Percentiles rank a stretch among this genome's conserved stretches.
These are phyloP conservation scores for Singerocomus inundabilis DNA, from an alignment of 1,284 basidiomycete species.

Conservation along the genomic window DNA sequence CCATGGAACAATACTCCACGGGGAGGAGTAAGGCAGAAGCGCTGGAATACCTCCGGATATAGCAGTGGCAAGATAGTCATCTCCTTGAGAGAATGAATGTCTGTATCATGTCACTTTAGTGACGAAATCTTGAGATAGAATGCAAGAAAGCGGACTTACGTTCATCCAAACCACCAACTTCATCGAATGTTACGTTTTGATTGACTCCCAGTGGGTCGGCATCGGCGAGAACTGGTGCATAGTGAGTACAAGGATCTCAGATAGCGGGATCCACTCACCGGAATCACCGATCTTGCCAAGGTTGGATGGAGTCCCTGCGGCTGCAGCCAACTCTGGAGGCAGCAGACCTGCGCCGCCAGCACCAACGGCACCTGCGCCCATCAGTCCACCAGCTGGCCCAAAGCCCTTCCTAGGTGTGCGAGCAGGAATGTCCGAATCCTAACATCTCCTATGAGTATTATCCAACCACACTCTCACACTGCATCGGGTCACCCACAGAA, in stretches of 20 bases:
- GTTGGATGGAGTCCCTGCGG: slow-evolving; percentile 73
- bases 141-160: slow-evolving; percentile 53
- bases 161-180: slow-evolving; percentile 95
- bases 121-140: background rate
- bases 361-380: slow-evolving; percentile 50
- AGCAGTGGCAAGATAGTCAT: slow-evolving; percentile 96
- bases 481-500: slow-evolving; percentile 46
- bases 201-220: slow-evolving; percentile 95
- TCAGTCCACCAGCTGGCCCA: slow-evolving; percentile 48
- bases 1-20: slow-evolving; percentile 97
- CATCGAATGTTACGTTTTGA: slow-evolving; percentile 92
- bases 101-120: slow-evolving; percentile 38
- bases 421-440: slow-evolving; percentile 71
- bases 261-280: slow-evolving; percentile 41
- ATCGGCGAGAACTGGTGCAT: slow-evolving; percentile 77
- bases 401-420: slow-evolving; percentile 66
- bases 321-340: slow-evolving; percentile 55
- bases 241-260: slow-evolving; percentile 5
- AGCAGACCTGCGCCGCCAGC: slow-evolving; percentile 53
- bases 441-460: slow-evolving; percentile 7
- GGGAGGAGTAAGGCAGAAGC: slow-evolving; percentile 93
- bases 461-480: background rate
- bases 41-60: slow-evolving; percentile 97
- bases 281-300: slow-evolving; percentile 81
- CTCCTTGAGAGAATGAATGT: slow-evolving; percentile 97